phyloP scores from a whole-genome alignment of 225 moss, liverwort and hornwort genomes.

The Antitrichia curtipendula region DNA sequence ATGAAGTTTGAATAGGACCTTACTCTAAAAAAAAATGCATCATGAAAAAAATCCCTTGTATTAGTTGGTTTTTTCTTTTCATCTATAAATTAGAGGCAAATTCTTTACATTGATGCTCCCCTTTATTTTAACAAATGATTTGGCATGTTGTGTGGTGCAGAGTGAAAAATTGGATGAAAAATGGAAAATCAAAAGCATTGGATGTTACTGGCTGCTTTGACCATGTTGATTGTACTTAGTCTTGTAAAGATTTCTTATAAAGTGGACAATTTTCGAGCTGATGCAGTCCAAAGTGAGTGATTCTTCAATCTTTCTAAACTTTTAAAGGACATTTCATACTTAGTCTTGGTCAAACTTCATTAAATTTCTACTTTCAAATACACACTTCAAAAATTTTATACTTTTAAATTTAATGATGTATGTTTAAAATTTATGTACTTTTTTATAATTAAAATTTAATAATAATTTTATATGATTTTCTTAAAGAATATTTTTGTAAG shows the following conservation, averaged over 20 bases:
- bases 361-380: background rate
- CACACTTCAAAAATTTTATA: background rate
- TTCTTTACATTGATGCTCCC: accelerated
- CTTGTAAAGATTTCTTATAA: accelerated
- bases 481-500: background rate
- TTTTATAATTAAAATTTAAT: background rate
- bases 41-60: accelerated
- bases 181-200: accelerated
- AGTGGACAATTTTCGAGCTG: accelerated
- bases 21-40: background rate
- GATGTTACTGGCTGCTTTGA: accelerated
- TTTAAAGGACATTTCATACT: background rate
- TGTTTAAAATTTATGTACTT: background rate
- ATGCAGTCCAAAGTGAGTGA: background rate
- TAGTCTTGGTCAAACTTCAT: background rate
- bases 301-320: accelerated
- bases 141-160: no score
- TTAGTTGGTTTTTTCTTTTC: background rate
- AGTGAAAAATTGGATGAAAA: background rate
- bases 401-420: background rate
- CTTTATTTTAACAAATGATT: background rate
- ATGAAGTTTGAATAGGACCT: background rate
- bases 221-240: accelerated
- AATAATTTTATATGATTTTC: background rate
- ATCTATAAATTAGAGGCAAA: accelerated